These are phyloP conservation scores for Botryotinia calthae DNA, from an alignment of 2,329 filamentous ascomycete genomes.

Conservation along the genomic window DNA sequence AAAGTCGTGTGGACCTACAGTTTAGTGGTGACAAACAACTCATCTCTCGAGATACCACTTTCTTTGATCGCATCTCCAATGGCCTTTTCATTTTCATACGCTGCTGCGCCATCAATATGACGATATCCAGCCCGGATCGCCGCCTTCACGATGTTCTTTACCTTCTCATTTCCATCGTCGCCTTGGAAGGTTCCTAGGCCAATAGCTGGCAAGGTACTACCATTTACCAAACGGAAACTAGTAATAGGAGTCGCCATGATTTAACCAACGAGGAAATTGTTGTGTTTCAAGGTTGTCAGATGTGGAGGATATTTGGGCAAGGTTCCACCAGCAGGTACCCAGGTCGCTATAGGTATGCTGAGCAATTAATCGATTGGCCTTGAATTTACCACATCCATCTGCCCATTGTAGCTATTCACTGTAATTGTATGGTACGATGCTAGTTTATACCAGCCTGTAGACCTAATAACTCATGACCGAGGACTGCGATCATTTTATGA, in stretches of 20 bases:
- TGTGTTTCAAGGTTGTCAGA: background rate
- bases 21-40: constrained; percentile 40
- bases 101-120: constrained; percentile 9
- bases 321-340: background rate
- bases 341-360: background rate
- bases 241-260: background rate
- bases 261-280: background rate
- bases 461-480: background rate
- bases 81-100: constrained; percentile 13
- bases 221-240: background rate
- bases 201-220: background rate
- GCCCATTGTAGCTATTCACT: background rate
- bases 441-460: background rate
- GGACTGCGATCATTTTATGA: background rate
- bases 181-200: constrained; percentile 16
- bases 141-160: background rate
- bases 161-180: background rate
- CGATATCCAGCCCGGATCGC: constrained; percentile 12
- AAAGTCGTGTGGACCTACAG: background rate
- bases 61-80: constrained; percentile 43
- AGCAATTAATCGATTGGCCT: background rate
- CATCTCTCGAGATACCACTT: constrained; percentile 39
- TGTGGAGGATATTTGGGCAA: background rate
- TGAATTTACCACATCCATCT: background rate
- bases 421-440: background rate